Evolutionary conservation across 176 grass and related monocot genomes (phyloP), one percentile per base, ranked within the genome.

Genomic region (Ensete ventricosum): DNA sequence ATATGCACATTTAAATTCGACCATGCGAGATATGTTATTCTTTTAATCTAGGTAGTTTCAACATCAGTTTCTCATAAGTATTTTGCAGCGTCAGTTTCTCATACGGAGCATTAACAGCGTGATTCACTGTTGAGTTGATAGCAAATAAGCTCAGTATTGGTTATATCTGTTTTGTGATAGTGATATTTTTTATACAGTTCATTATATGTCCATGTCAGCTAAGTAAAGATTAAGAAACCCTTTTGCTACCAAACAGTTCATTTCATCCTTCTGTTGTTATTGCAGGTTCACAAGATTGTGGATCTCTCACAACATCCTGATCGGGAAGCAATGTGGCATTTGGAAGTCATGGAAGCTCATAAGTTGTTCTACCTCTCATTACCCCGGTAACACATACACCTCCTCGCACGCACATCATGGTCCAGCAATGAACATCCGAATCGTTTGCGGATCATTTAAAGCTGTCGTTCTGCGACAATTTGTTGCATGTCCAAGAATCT

Each of bases 231-330:
- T 9, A 25, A 59, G 5, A 50, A 52, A 14, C n/a, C n/a, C 25
- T 14, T 29, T 14, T 13, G 22, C 6, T 52, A 14, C 21, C 17
- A 11, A 8, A 13, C 49, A 1, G 12, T 9, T 8, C 5, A 50
- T 11, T 14, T 58, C 5, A 50, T 11, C 23, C 43, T 54, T 72
- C 60, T 20, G 78, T 69, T 54, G 53, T 75, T 59, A 14, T 72
- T 88, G 76, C 79, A 97, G 90, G 93, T 85, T 74, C 94, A 98
- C 52, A 93, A 93, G 82, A 88, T 93, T 14, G 90, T 93, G 1
- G 88, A 97, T 77, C 90, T 97, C 66, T 93, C 90, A 0, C 19
- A 69, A 3, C 71, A 88, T 13, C 94, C 86, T 0, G 64, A 97
- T 74, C 83, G 88, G 63, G 89, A 96, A 90, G 83, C 89, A 55